phyloP scores from a whole-genome alignment of 1,284 basidiomycete genomes.

The Pseudozyma pruni region DNA sequence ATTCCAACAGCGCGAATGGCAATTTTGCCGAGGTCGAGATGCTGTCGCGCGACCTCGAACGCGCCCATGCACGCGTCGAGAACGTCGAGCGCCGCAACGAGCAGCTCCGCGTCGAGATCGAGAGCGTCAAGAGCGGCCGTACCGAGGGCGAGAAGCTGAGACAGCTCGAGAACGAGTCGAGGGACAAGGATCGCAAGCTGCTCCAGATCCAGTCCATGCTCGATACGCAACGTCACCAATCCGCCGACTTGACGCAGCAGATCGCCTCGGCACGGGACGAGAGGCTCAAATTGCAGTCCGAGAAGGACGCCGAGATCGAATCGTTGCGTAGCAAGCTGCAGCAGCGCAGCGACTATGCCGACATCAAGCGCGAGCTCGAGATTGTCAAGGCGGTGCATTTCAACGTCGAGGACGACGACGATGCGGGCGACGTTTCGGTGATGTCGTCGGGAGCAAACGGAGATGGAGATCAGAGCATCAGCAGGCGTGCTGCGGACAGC shows the following conservation, averaged over 20 bases:
- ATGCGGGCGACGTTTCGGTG: conserved; percentile 67
- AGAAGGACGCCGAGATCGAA: conserved; percentile 79
- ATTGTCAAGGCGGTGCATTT: conserved; percentile 62
- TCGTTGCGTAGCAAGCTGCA: conserved; percentile 72
- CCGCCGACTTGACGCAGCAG: conserved; percentile 69
- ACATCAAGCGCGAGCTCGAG: conserved; percentile 74
- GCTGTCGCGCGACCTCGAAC: conserved; percentile 87
- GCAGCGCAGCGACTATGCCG: conserved; percentile 75
- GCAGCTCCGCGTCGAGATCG: conserved; percentile 89
- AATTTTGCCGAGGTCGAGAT: conserved; percentile 36
- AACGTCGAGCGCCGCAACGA: conserved; percentile 93
- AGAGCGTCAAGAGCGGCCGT: conserved; percentile 69
- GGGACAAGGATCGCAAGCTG: conserved; percentile 41
- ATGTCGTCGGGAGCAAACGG: not conserved
- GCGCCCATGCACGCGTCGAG: conserved; percentile 89
- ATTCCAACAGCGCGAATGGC: conserved; percentile 10
- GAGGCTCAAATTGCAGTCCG: conserved; percentile 76
- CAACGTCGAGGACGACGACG: conserved; percentile 70
- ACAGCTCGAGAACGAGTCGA: conserved; percentile 74
- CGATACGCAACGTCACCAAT: conserved; percentile 28
- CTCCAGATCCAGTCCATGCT: conserved; percentile 27
- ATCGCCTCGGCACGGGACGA: conserved; percentile 83
- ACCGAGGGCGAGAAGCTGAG: conserved; percentile 73
- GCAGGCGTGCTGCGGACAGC: conserved; percentile 69
- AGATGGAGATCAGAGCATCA: conserved; percentile 3